A percentile compares a stretch with the other conserved stretches of the same genome.
phyloP scores from a whole-genome alignment of 768 basidiomycete species.

The Lanmaoa pseudosensibilis region DNA sequence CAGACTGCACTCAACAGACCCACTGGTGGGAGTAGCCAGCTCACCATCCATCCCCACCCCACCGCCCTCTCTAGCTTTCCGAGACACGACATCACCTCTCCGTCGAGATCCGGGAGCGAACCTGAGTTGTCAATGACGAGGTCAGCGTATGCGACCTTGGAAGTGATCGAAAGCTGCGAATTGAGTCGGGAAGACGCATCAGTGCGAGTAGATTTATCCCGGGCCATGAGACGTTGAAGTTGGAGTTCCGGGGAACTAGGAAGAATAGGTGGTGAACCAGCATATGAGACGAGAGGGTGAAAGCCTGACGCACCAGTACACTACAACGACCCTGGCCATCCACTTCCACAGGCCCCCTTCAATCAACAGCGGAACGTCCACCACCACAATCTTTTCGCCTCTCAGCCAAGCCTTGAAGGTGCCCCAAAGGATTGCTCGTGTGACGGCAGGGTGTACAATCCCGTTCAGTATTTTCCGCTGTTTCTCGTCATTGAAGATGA shows the following conservation, averaged over 20 bases:
- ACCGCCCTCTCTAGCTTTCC: slow-evolving; percentile 42
- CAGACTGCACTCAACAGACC: slow-evolving; percentile 49
- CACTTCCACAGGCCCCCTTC: slow-evolving; percentile 84
- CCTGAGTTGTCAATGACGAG: slow-evolving; percentile 89
- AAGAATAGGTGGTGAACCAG: background rate
- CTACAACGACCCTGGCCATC: slow-evolving; percentile 83
- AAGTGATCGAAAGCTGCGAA: slow-evolving; percentile 76
- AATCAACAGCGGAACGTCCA: slow-evolving; percentile 92
- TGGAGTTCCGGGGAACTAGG: slow-evolving; percentile 79
- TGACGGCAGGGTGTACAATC: slow-evolving; percentile 92
- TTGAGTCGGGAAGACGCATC: slow-evolving; percentile 75
- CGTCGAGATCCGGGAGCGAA: slow-evolving; percentile 62
- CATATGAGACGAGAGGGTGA: background rate
- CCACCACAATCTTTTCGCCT: slow-evolving; percentile 75
- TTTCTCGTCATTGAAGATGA: slow-evolving; percentile 78
- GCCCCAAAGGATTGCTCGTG: slow-evolving; percentile 68
- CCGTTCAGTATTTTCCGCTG: slow-evolving; percentile 74
- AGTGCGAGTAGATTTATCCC: slow-evolving; percentile 63
- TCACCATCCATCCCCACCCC: slow-evolving; percentile 61
- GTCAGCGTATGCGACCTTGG: slow-evolving; percentile 85
- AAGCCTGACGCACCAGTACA: slow-evolving; percentile 72
- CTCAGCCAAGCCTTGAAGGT: slow-evolving; percentile 71
- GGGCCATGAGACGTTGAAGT: slow-evolving; percentile 74
- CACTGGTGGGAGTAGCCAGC: slow-evolving; percentile 59
- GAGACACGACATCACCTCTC: slow-evolving; percentile 42